These are phyloP conservation scores for Hypoxylon rickii DNA, from an alignment of 495 filamentous ascomycete genomes.

Conservation along the genomic window DNA sequence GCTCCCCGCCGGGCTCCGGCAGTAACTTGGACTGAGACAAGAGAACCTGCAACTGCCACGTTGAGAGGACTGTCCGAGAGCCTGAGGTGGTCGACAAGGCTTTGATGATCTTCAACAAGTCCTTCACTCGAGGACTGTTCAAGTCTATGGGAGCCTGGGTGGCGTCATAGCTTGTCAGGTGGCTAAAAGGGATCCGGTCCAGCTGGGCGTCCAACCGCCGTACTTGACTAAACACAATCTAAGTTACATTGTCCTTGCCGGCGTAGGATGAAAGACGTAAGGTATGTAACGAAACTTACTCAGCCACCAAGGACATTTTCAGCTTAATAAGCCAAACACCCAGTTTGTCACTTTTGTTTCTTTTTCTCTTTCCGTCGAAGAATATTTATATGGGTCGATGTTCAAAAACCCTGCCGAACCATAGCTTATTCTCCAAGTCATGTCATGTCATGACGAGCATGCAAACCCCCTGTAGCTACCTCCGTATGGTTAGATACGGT, in stretches of 20 bases:
- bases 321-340: no score
- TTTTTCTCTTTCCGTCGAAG: no score
- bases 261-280: slow-evolving; percentile 5
- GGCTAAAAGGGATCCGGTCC: slow-evolving; percentile 63
- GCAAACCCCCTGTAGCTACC: slow-evolving; percentile 5
- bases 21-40: slow-evolving; percentile 61
- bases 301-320: slow-evolving; percentile 68
- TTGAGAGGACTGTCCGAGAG: slow-evolving; percentile 55
- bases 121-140: slow-evolving; percentile 47
- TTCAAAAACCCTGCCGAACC: slow-evolving; percentile 15
- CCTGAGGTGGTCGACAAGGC: slow-evolving; percentile 68
- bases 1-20: slow-evolving; percentile 35
- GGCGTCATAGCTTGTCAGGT: slow-evolving; percentile 41
- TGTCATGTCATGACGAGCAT: slow-evolving; percentile 24
- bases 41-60: slow-evolving; percentile 58
- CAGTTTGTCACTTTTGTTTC: no score
- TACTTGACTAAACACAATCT: slow-evolving; percentile 65
- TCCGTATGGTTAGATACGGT: no score
- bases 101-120: slow-evolving; percentile 68
- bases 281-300: slow-evolving; percentile 55
- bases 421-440: slow-evolving; percentile 10
- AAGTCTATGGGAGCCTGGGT: slow-evolving; percentile 35
- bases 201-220: slow-evolving; percentile 77
- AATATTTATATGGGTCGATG: slow-evolving; percentile 31
- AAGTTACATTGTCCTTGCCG: slow-evolving; percentile 13